Evolutionary conservation across 768 basidiomycete genomes (phyloP).

Genomic region (Boletus patriciae): DNA sequence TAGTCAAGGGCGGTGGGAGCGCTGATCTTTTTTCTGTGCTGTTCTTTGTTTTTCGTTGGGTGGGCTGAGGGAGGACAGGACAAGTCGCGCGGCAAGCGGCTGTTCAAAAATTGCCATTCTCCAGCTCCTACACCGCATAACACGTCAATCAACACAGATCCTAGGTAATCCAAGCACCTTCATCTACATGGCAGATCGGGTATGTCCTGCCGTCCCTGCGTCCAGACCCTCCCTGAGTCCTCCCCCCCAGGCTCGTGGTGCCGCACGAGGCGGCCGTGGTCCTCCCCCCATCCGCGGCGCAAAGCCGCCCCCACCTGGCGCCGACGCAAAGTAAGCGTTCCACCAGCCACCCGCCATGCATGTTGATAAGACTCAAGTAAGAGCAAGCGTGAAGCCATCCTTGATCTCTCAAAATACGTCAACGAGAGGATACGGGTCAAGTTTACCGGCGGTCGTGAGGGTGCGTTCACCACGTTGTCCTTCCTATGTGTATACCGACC

Average conservation of each 20-base stretch:
- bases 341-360: conserved; percentile 8
- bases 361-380: conserved; percentile 36
- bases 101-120: conserved; percentile 31
- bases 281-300: conserved; percentile 33
- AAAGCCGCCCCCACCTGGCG: conserved; percentile 12
- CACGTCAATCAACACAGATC: conserved; percentile 20
- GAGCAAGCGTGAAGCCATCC: conserved; percentile 84
- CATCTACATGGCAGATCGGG: conserved; percentile 34
- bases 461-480: conserved; percentile 38
- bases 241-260: conserved; percentile 56
- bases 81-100: conserved; percentile 36
- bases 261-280: conserved; percentile 47
- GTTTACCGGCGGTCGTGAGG: conserved; percentile 97
- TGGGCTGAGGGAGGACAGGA: conserved; percentile 29
- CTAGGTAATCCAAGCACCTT: conserved; percentile 13
- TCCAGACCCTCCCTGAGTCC: conserved; percentile 22
- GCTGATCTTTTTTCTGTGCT: conserved; percentile 12
- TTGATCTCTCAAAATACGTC: conserved; percentile 92
- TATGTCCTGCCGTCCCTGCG: conserved; percentile 9
- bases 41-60: conserved; percentile 1
- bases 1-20: conserved; percentile 11
- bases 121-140: conserved; percentile 3
- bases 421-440: conserved; percentile 92
- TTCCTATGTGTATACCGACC: neutral
- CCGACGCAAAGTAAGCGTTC: conserved; percentile 30